These are phyloP conservation scores for Scytalidium sp. DNA, from an alignment of 2,329 filamentous ascomycete genomes.

Conservation along the genomic window DNA sequence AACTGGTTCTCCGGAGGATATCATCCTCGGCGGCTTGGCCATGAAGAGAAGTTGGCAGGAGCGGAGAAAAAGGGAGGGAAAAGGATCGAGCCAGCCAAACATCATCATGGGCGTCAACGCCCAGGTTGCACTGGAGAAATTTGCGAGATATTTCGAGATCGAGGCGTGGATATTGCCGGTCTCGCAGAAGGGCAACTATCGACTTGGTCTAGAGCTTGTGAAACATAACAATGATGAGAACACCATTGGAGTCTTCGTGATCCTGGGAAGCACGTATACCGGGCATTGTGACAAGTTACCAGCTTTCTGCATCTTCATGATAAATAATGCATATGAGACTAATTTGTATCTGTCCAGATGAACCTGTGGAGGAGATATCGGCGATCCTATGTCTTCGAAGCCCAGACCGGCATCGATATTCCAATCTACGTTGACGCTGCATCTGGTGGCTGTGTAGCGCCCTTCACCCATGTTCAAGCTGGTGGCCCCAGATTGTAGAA, in stretches of 20 bases:
- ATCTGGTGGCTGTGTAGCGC: slow-evolving; percentile 59
- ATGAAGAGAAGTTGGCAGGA: slow-evolving; percentile 77
- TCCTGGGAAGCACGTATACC: slow-evolving; percentile 70
- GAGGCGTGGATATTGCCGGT: slow-evolving; percentile 64
- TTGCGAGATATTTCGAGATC: slow-evolving; percentile 72
- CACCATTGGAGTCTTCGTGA: slow-evolving; percentile 73
- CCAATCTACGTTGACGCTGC: slow-evolving; percentile 67
- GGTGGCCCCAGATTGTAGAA: slow-evolving; percentile 55
- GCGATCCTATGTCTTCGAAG: slow-evolving; percentile 62
- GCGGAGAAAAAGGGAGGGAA: slow-evolving; percentile 54
- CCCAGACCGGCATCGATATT: slow-evolving; percentile 59
- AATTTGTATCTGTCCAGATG: slow-evolving; percentile 34
- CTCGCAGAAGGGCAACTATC: slow-evolving; percentile 55
- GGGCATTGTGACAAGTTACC: slow-evolving; percentile 51
- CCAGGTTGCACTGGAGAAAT: slow-evolving; percentile 71
- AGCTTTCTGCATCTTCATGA: background rate
- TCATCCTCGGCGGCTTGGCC: slow-evolving; percentile 66
- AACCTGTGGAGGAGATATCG: slow-evolving; percentile 66
- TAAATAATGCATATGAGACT: background rate
- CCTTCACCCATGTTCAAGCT: slow-evolving; percentile 54
- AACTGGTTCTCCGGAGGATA: slow-evolving; percentile 69
- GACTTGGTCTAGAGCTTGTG: slow-evolving; percentile 62
- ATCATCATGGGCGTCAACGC: slow-evolving; percentile 74
- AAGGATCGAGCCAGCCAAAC: slow-evolving; percentile 63
- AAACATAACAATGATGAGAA: slow-evolving; percentile 70